Percentiles rank a stretch among this genome's conserved stretches.
Evolutionary conservation across 2,329 filamentous ascomycete species (phyloP).

Genomic region (Emergomyces africanus): DNA sequence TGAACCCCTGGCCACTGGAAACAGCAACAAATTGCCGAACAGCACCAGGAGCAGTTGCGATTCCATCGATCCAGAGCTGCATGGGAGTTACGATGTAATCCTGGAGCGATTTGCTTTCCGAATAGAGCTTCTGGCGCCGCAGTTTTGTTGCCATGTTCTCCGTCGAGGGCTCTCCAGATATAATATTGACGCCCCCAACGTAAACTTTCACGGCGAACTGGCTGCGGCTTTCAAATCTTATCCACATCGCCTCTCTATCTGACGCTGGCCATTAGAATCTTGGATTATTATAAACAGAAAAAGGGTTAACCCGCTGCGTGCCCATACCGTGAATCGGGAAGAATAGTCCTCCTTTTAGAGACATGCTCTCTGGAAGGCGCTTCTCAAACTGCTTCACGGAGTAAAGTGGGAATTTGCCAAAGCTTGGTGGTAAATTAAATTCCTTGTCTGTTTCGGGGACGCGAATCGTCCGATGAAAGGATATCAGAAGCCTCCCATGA

Average conservation of each 20-base stretch:
- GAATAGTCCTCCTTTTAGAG: slow-evolving; percentile 32
- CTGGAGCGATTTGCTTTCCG: slow-evolving; percentile 18
- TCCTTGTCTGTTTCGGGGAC: slow-evolving; percentile 28
- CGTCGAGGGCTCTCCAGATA: slow-evolving; percentile 24
- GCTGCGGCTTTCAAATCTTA: slow-evolving; percentile 18
- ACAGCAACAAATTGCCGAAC: slow-evolving; percentile 40
- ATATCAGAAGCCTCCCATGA: slow-evolving; percentile 18
- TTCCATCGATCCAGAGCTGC: slow-evolving; percentile 34
- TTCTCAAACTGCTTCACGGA: slow-evolving; percentile 20
- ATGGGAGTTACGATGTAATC: slow-evolving; percentile 32
- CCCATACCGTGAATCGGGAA: slow-evolving; percentile 33
- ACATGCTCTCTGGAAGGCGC: slow-evolving; percentile 24
- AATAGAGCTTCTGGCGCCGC: slow-evolving; percentile 9
- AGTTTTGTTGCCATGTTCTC: slow-evolving; percentile 14
- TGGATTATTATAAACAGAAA: not conserved
- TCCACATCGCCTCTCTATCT: slow-evolving; percentile 34
- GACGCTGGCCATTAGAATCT: not conserved
- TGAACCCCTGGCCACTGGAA: slow-evolving; percentile 30
- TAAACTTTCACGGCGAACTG: slow-evolving; percentile 29
- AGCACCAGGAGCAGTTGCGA: slow-evolving; percentile 19
- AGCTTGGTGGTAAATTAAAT: slow-evolving; percentile 23
- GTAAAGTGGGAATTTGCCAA: slow-evolving; percentile 31
- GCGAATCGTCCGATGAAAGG: slow-evolving; percentile 31
- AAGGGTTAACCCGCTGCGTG: not conserved
- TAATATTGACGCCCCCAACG: slow-evolving; percentile 30